Evolutionary conservation across 805 yeast genomes (phyloP), one percentile per base, ranked within the genome.

Genomic region (Yarrowia deformans): DNA sequence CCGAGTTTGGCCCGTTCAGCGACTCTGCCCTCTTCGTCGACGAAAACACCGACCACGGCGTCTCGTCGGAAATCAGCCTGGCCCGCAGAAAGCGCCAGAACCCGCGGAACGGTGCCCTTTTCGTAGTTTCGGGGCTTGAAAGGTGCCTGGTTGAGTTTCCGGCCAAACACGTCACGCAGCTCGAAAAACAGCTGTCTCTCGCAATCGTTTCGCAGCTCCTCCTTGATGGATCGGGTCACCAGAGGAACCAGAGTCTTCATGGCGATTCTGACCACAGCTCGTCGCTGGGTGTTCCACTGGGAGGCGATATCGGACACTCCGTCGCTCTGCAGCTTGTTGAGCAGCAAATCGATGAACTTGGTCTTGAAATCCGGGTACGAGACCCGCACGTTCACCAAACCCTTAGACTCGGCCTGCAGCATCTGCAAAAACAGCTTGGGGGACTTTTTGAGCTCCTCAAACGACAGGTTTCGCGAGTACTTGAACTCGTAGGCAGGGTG

Each of bases 111-210:
- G 5, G 97, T 90, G 55, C 98, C 97, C 70, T 85, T 83, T 54
- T 87, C 90, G 72, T 84, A 89, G 6, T 90, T 89, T 56, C 85
- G 84, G 7, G 98, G 97, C 73, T 90, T 88, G 78, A 82, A 93
- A 40, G 99, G 98, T 1, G 98, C 97, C 81, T 93, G 98, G 77
- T 94, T 95, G 43, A 95, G 83, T 74, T 88, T 89, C 29, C 85
- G 83, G 77, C 86, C 81, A 75, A 94, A 90, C 37, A 84, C 81
- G 52, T 84, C 83, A 73, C 98, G 88, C 43, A 94, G 86, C 70
- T 88, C 88, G 70, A 82, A 84, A 64, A 88, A 88, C 55, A 95
- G 82, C 52, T 86, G 76, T 69, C 90, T 84, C 77, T 90, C 90
- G 80, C 97, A 90, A 69, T 84, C 88, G 69, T 89, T 85, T 69